phyloP scores from a whole-genome alignment of 805 yeast species.

The Komagataella ulmi region DNA sequence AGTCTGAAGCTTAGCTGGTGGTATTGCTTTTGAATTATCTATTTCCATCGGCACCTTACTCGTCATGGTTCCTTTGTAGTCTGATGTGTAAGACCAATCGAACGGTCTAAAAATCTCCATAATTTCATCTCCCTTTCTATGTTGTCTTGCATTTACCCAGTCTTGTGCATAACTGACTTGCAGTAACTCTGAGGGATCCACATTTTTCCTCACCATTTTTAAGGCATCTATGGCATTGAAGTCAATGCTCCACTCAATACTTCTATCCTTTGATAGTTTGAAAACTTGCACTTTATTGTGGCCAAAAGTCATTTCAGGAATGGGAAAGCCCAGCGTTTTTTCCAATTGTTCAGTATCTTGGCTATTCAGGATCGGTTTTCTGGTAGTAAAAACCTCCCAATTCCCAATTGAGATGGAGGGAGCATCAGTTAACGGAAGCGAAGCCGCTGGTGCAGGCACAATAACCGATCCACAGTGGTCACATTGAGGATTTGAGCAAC shows the following conservation, averaged over 20 bases:
- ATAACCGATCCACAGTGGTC: slow-evolving; percentile 57
- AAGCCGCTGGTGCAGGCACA: slow-evolving; percentile 64
- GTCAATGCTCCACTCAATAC: slow-evolving; percentile 26
- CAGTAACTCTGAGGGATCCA: slow-evolving; percentile 29
- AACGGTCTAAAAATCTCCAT: slow-evolving; percentile 65
- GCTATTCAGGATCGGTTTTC: slow-evolving; percentile 67
- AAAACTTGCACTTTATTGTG: slow-evolving; percentile 50
- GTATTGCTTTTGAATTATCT: slow-evolving; percentile 26
- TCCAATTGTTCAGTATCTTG: slow-evolving; percentile 61
- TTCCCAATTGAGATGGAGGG: slow-evolving; percentile 60
- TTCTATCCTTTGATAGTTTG: slow-evolving; percentile 13
- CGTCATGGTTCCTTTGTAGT: slow-evolving; percentile 48
- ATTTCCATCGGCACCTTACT: slow-evolving; percentile 3
- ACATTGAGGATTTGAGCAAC: slow-evolving; percentile 25
- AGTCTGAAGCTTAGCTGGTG: slow-evolving; percentile 50
- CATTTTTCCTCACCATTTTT: slow-evolving; percentile 32
- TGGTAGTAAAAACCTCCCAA: slow-evolving; percentile 66
- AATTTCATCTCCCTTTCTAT: slow-evolving; percentile 20
- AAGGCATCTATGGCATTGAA: slow-evolving; percentile 76
- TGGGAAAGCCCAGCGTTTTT: slow-evolving; percentile 53
- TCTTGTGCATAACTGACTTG: slow-evolving; percentile 80
- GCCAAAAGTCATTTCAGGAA: slow-evolving; percentile 98
- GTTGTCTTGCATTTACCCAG: slow-evolving; percentile 44
- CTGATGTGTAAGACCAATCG: slow-evolving; percentile 93
- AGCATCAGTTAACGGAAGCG: slow-evolving; percentile 45